Base-by-base conservation (phyloP, 106 monocot species). In the Platanthera zijinensis region DNA sequence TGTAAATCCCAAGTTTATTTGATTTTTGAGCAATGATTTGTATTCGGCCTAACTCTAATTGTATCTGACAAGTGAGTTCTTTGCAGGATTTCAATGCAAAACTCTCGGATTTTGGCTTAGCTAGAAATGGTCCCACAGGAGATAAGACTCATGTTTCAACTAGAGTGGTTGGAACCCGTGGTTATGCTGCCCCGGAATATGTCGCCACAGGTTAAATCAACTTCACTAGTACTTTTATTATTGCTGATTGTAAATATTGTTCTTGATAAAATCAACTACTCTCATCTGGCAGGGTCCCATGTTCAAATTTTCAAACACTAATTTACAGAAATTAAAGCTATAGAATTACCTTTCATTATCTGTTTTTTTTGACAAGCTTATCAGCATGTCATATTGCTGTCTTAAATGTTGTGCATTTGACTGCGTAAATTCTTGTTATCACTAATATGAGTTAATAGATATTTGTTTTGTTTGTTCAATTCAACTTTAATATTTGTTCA, bases 161-260 rank as follows among this genome's bases (percentile, higher is more conserved):
- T 15, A 82, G 85, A 63, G 82, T 96, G 11, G 68, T 96, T 4
- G 96, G 96, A 52, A 96, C 96, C 39, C 85, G 88, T 0, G 92
- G 96, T 21, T 96, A 96, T 76, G 93, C 96, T 64, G 96, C 96
- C 61, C 96, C 96, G 4, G 96, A 96, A 82, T 96, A 96, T 48
- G 53, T 96, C 47, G 90, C 90, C 15, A 89, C 92, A 80, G 96
- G 92, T 95, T 61, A 72, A 48, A 70, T 70, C 48, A 48, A 47
- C 7, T 47, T 70, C 6, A 17, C 45, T 15, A 70, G 10, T 15
- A 69, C 15, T 10, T 39, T 46, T 17, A 69, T 69, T 15, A 70
- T 70, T 8, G 5, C 17, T 17, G 12, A 25, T 10, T 70, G 13
- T 15, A 17, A 70, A 69, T 48, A 15, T 45, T 5, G 6, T 70